A percentile compares a stretch with the other conserved stretches of the same genome.
These are phyloP conservation scores for Rhodotorula kratochvilovae DNA, from an alignment of 768 basidiomycete genomes.

Conservation along the genomic window DNA sequence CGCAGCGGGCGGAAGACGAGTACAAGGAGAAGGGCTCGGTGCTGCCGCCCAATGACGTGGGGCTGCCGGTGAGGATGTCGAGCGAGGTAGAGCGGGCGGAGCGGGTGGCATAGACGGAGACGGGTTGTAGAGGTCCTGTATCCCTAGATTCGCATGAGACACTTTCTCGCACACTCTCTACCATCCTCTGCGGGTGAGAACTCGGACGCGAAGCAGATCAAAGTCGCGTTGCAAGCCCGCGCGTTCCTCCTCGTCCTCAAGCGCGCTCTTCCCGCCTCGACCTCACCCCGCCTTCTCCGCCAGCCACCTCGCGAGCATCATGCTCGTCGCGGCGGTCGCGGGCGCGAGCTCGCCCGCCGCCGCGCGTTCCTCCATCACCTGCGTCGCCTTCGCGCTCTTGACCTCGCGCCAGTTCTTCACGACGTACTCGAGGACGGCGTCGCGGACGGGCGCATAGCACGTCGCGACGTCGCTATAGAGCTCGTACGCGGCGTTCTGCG, in stretches of 20 bases:
- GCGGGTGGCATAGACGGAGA: neutral
- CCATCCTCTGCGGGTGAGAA: too few relatives aligned
- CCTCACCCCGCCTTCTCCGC: too few relatives aligned
- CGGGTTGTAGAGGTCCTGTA: neutral
- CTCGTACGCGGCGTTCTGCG: conserved; percentile 5
- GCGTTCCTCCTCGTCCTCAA: too few relatives aligned
- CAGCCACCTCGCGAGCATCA: neutral
- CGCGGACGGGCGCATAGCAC: neutral
- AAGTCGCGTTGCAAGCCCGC: too few relatives aligned
- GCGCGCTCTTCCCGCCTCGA: neutral
- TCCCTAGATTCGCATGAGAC: neutral
- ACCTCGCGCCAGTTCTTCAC: neutral
- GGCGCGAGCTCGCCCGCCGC: neutral
- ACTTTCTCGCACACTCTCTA: too few relatives aligned
- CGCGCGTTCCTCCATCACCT: neutral
- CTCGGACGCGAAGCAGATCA: too few relatives aligned
- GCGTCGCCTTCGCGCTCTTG: neutral
- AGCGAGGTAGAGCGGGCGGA: neutral
- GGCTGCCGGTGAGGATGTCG: neutral
- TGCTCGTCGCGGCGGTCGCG: neutral
- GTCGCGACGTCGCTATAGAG: neutral
- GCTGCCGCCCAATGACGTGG: neutral
- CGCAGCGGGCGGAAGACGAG: neutral
- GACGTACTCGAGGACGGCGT: neutral
- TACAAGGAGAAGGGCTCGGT: neutral